Evolutionary conservation across 2,329 filamentous ascomycete species (phyloP).

Genomic region (Plenodomus tracheiphilus): DNA sequence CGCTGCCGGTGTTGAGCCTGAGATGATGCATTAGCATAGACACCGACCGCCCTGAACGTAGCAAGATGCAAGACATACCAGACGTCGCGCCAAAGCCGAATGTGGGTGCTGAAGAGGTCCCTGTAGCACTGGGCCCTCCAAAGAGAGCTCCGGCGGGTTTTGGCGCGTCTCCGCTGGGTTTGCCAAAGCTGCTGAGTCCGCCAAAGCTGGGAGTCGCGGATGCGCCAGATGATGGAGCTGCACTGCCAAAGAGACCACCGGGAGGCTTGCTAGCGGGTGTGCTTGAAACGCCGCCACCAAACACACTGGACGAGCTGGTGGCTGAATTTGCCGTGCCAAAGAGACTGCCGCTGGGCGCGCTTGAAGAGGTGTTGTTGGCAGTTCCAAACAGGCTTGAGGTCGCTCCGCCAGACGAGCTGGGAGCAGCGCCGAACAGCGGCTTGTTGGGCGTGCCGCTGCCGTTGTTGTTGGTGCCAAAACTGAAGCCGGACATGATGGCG

Average conservation of each 20-base stretch:
- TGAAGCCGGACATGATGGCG: slow-evolving; percentile 42
- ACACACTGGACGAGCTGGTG: slow-evolving; percentile 23
- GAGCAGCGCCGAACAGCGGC: slow-evolving; percentile 34
- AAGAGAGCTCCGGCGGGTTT: slow-evolving; percentile 25
- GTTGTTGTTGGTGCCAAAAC: slow-evolving; percentile 19
- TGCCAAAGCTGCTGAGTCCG: slow-evolving; percentile 18
- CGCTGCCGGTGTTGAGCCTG: slow-evolving; percentile 31
- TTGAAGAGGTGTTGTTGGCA: slow-evolving; percentile 17
- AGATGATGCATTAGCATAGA: slow-evolving; percentile 9
- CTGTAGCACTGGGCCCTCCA: slow-evolving; percentile 14
- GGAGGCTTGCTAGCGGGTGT: slow-evolving; percentile 35
- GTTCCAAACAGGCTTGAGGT: slow-evolving; percentile 33
- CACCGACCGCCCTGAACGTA: not conserved
- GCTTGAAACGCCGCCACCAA: slow-evolving; percentile 30
- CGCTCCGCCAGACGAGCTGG: slow-evolving; percentile 25
- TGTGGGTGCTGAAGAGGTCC: slow-evolving; percentile 21
- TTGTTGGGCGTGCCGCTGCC: slow-evolving; percentile 32
- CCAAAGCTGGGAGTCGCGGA: slow-evolving; percentile 19
- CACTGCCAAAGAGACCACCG: slow-evolving; percentile 31
- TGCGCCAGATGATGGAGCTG: slow-evolving; percentile 29
- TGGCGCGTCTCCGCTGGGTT: slow-evolving; percentile 23
- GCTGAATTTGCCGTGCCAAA: slow-evolving; percentile 16
- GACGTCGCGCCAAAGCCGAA: slow-evolving; percentile 14
- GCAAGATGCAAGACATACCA: slow-evolving; percentile 8
- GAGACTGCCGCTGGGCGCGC: slow-evolving; percentile 20